Conservation (phyloP, 805 yeast species). For the Candida khao-thaluensis region DNA sequence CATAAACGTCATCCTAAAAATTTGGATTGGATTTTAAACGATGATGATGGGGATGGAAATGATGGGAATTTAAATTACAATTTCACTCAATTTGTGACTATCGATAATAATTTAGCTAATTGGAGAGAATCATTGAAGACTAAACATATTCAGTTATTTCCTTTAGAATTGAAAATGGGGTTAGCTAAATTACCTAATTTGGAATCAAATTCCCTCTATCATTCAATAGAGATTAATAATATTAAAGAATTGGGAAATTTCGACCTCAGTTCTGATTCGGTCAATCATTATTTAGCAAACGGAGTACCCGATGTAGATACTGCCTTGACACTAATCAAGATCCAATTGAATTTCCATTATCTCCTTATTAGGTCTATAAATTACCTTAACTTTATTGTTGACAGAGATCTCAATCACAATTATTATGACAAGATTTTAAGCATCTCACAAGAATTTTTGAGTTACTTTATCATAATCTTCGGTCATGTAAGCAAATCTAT, state of each 20-base stretch:
- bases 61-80: slow-evolving; percentile 48
- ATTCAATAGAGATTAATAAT: slow-evolving; percentile 24
- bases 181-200: slow-evolving; percentile 20
- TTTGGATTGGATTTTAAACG: slow-evolving; percentile 44
- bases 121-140: slow-evolving; percentile 41
- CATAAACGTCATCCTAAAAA: slow-evolving; percentile 23
- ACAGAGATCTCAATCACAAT: slow-evolving; percentile 36
- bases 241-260: slow-evolving; percentile 15
- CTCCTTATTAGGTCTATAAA: slow-evolving; percentile 42
- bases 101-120: slow-evolving; percentile 39
- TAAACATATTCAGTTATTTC: slow-evolving; percentile 25
- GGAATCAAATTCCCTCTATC: slow-evolving; percentile 27
- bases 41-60: slow-evolving; percentile 48
- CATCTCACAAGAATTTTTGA: slow-evolving; percentile 38
- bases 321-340: slow-evolving; percentile 39
- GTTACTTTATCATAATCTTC: slow-evolving; percentile 37
- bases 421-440: slow-evolving; percentile 36
- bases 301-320: slow-evolving; percentile 41
- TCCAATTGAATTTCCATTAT: slow-evolving; percentile 46
- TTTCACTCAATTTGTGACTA: slow-evolving; percentile 41
- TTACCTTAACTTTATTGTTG: slow-evolving; percentile 42
- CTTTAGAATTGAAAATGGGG: slow-evolving; percentile 31
- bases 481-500: slow-evolving; percentile 29
- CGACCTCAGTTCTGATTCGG: slow-evolving; percentile 20
- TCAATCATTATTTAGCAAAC: slow-evolving; percentile 24